Evolutionary conservation across 352 stramenopile genomes (phyloP), one percentile per base, ranked within the genome.

Genomic region (Globisporangium splendens): DNA sequence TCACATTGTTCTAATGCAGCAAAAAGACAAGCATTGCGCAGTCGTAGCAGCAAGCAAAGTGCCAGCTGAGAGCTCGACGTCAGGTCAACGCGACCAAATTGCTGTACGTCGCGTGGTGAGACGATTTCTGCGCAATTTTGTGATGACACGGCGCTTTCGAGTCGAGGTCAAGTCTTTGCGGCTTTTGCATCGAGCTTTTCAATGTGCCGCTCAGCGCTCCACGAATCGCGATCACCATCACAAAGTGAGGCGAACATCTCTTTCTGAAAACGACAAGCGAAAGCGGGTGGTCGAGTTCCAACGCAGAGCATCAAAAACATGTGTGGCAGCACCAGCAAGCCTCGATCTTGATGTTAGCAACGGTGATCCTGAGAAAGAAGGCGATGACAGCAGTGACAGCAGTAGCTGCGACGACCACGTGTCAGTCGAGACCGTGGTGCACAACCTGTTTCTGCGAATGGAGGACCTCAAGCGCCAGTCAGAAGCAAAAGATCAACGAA

Each of bases 361-460:
- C 8, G 4, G 39, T 10, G 21, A 38, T 38, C 35, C n/a, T 14
- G 35, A 44, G 20, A 24, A 43, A n/a, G 22, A 69, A 61, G 5
- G 18, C n/a, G 53, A 11, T 38, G 49, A 39, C n/a, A 51, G 49
- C 20, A 69, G 60, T 38, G 49, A 39, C n/a, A 51, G 49, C 20
- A 69, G 60, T 41, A 61, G 46, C 22, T 52, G 61, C 22, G 53
- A 54, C 1, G 50, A 76, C 21, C 67, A 56, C n/a, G 67, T 69
- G 14, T 72, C 63, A 1, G 46, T 71, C 17, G 69, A 78, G 31
- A 56, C 56, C 2, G 69, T 81, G 24, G 67, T 81, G 31, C 57
- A 68, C 28, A 49, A 66, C 41, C 73, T 82, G 5, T 56, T 64
- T 21, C 17, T 53, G 5, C 65, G 66, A 55, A 39, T 77, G 1